A percentile compares a stretch with the other conserved stretches of the same genome.
Conservation (phyloP, 345 rosid genomes). For the Eucalyptus marginata region DNA sequence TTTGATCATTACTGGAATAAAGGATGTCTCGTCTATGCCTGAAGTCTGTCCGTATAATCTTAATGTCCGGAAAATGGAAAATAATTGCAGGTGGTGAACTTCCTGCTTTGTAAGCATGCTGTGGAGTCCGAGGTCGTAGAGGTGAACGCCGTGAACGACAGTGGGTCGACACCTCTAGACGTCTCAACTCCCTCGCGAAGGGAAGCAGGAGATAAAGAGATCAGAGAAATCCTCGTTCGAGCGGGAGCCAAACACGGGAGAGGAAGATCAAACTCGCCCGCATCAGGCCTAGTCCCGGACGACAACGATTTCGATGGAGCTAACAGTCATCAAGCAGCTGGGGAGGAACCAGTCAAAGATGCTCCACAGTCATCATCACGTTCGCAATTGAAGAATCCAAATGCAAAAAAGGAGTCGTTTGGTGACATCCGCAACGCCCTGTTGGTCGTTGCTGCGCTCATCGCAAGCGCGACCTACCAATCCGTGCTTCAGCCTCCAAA, state of each 20-base stretch:
- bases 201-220: too few species aligned
- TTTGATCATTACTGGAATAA: neutral
- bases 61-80: too few species aligned
- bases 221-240: neutral
- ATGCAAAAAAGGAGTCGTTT: too few species aligned
- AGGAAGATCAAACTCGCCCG: neutral
- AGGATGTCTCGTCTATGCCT: too few species aligned
- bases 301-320: neutral
- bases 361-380: neutral
- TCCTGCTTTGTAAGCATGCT: too few species aligned
- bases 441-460: neutral
- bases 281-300: rapidly evolving
- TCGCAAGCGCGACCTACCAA: rapidly evolving
- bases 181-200: too few species aligned
- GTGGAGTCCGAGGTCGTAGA: too few species aligned
- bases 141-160: too few species aligned
- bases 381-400: neutral
- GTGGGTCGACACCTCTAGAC: too few species aligned
- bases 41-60: too few species aligned
- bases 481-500: neutral
- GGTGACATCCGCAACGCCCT: neutral
- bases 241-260: neutral
- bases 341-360: neutral
- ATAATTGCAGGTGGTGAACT: too few species aligned
- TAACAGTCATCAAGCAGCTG: too few species aligned